Evolutionary conservation across 768 basidiomycete species (phyloP).

Genomic region (Lepiota brunneoincarnata): DNA sequence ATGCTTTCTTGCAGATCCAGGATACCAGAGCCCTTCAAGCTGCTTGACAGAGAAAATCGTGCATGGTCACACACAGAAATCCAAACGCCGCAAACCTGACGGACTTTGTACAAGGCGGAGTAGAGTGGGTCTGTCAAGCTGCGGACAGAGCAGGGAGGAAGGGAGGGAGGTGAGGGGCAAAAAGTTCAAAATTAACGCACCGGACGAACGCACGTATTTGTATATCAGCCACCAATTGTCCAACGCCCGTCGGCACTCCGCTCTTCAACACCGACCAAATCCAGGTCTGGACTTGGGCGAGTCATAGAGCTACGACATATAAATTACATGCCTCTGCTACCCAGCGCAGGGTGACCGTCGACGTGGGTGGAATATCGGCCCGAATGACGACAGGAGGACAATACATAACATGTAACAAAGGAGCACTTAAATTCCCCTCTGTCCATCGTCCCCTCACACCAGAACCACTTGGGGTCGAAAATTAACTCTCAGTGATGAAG

Average conservation of each 20-base stretch:
- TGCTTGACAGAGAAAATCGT: background rate
- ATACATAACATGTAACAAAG: background rate
- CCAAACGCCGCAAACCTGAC: too few relatives aligned
- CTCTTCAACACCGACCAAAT: background rate
- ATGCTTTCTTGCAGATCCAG: background rate
- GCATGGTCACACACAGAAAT: background rate
- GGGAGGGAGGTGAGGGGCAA: too few relatives aligned
- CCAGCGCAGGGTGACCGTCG: slow-evolving; percentile 1
- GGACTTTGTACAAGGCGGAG: too few relatives aligned
- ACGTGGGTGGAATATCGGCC: background rate
- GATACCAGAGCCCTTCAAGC: background rate
- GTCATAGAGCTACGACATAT: background rate
- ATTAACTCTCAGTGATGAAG: background rate
- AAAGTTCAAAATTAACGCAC: too few relatives aligned
- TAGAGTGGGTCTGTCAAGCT: too few relatives aligned
- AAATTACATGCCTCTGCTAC: slow-evolving; percentile 1
- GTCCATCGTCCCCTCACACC: background rate
- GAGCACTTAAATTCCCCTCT: background rate
- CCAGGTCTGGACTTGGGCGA: background rate
- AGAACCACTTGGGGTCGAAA: background rate
- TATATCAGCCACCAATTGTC: background rate
- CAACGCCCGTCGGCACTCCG: background rate
- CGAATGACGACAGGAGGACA: background rate
- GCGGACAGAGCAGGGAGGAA: too few relatives aligned
- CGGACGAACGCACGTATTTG: background rate